Conservation (phyloP, 306 rosid species). For the Mimosa pudica region DNA sequence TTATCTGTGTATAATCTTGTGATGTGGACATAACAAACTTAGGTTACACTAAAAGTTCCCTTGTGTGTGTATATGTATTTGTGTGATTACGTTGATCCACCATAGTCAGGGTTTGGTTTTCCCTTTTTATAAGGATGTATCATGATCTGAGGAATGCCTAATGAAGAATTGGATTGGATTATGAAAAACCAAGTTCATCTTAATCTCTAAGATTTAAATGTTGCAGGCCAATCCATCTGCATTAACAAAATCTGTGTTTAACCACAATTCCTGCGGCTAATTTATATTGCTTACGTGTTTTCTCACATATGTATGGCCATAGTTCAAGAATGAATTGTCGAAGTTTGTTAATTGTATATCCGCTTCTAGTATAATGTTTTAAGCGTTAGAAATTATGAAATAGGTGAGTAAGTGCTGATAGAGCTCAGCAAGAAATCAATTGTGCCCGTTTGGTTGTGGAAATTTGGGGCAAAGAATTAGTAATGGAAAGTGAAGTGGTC, state of each 20-base stretch:
- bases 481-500: too few relatives aligned
- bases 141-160: not conserved
- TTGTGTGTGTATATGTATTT: not conserved
- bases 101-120: not conserved
- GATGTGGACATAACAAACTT: conserved; percentile 3
- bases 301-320: not conserved
- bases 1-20: not conserved
- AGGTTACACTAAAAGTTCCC: not conserved
- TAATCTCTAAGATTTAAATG: not conserved
- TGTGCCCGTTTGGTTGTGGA: too few relatives aligned
- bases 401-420: too few relatives aligned
- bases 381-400: too few relatives aligned
- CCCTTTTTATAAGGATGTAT: not conserved
- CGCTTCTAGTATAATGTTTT: too few relatives aligned
- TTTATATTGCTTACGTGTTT: not conserved
- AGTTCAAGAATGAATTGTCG: not conserved
- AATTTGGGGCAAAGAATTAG: too few relatives aligned
- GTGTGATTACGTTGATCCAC: not conserved
- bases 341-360: not conserved
- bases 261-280: too few relatives aligned
- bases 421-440: too few relatives aligned
- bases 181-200: not conserved
- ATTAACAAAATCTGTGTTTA: not conserved
- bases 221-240: not conserved
- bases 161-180: not conserved